A percentile compares a stretch with the other conserved stretches of the same genome.
Conservation (phyloP, 2,329 filamentous ascomycete species). For the Teratosphaeria gauchensis region DNA sequence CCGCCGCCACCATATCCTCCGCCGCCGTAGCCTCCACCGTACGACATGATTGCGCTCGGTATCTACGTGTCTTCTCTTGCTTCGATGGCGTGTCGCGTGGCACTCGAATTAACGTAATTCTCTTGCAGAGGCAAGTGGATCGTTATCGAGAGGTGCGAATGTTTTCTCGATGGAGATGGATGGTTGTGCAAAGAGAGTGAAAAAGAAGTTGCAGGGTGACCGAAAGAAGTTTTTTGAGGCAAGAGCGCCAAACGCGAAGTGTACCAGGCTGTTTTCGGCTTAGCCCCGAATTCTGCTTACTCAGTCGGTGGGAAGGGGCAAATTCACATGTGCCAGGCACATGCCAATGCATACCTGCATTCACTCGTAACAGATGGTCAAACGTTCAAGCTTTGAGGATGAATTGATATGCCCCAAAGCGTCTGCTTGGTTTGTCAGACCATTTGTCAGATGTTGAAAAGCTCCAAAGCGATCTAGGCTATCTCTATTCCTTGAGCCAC, state of each 20-base stretch:
- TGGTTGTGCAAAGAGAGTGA: neutral
- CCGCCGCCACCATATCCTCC: conserved; percentile 39
- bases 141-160: neutral
- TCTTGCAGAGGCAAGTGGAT: neutral
- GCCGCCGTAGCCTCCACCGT: conserved; percentile 48
- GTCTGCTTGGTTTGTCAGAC: too few relatives aligned
- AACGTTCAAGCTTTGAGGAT: too few relatives aligned
- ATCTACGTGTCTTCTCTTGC: conserved; percentile 11
- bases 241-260: neutral
- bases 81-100: neutral
- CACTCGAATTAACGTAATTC: neutral
- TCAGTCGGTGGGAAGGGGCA: neutral
- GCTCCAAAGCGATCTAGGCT: too few relatives aligned
- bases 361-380: too few relatives aligned
- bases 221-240: neutral
- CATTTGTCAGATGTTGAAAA: too few relatives aligned
- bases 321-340: neutral
- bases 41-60: conserved; percentile 52
- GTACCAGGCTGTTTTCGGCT: neutral
- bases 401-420: too few relatives aligned
- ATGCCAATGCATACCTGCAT: too few relatives aligned
- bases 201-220: neutral
- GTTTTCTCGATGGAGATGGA: neutral
- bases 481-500: too few relatives aligned
- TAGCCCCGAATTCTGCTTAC: neutral